These are phyloP conservation scores for Serendipita indica DNA, from an alignment of 768 basidiomycete species.

Conservation along the genomic window DNA sequence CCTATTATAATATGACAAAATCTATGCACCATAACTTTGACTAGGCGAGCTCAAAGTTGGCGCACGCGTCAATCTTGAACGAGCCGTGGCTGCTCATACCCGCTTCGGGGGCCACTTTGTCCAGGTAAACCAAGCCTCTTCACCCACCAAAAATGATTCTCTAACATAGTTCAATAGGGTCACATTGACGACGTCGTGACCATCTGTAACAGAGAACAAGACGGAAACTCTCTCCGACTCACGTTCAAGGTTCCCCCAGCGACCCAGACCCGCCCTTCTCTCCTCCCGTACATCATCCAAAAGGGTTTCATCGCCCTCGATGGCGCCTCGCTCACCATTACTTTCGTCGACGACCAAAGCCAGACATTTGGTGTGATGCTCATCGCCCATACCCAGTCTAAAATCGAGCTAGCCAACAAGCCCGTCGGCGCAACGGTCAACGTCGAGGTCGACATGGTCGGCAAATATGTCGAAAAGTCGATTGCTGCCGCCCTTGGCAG, in stretches of 20 bases:
- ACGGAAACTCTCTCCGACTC: slow-evolving; percentile 81
- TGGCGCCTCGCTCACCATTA: slow-evolving; percentile 85
- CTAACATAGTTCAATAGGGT: slow-evolving; percentile 36
- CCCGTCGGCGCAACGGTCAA: slow-evolving; percentile 69
- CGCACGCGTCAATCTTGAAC: slow-evolving; percentile 78
- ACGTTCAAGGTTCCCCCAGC: slow-evolving; percentile 59
- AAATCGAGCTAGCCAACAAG: slow-evolving; percentile 69
- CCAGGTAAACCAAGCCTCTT: slow-evolving; percentile 40
- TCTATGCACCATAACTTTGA: background rate
- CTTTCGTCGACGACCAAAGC: slow-evolving; percentile 48
- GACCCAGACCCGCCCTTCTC: slow-evolving; percentile 41
- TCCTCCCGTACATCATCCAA: slow-evolving; percentile 71
- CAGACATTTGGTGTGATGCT: slow-evolving; percentile 81
- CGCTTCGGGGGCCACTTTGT: slow-evolving; percentile 97
- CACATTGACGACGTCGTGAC: slow-evolving; percentile 87
- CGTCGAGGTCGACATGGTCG: slow-evolving; percentile 90
- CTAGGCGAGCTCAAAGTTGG: slow-evolving; percentile 65
- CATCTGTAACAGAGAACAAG: slow-evolving; percentile 44
- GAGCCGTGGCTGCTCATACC: slow-evolving; percentile 83
- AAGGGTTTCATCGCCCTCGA: slow-evolving; percentile 95
- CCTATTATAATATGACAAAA: background rate
- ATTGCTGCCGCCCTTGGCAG: slow-evolving; percentile 50
- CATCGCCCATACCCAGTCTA: slow-evolving; percentile 84
- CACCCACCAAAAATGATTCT: background rate
- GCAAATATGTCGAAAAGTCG: slow-evolving; percentile 81